Conservation (phyloP, 2,329 filamentous ascomycete species). For the Tolypocladium endophyticum region DNA sequence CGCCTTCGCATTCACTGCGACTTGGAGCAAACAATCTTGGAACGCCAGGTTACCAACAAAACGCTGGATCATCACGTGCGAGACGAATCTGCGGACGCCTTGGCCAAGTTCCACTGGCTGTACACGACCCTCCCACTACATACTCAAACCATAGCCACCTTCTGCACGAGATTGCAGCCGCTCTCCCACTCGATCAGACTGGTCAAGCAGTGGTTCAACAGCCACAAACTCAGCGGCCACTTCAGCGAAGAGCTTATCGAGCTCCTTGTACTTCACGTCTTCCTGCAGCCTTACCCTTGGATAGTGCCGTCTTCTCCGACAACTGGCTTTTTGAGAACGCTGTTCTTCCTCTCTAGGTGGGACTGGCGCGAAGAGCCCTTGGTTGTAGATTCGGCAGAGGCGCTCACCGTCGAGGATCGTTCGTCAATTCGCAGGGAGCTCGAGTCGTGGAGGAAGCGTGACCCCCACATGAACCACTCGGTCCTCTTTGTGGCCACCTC, state of each 20-base stretch:
- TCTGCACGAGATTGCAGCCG: constrained; percentile 69
- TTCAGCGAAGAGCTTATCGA: constrained; percentile 76
- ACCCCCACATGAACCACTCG: constrained; percentile 77
- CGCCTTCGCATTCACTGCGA: constrained; percentile 84
- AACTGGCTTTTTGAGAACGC: constrained; percentile 70
- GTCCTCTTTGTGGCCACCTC: constrained; percentile 75
- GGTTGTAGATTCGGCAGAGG: constrained; percentile 59
- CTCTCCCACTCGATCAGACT: constrained; percentile 76
- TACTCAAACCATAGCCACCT: constrained; percentile 68
- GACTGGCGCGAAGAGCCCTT: constrained; percentile 83
- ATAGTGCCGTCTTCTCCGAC: constrained; percentile 62
- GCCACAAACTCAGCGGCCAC: constrained; percentile 69
- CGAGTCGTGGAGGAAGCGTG: constrained; percentile 75
- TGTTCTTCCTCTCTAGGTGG: constrained; percentile 76
- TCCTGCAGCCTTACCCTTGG: constrained; percentile 77
- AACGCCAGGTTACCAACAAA: constrained; percentile 69
- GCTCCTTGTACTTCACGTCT: constrained; percentile 66
- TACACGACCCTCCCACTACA: constrained; percentile 68
- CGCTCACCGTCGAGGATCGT: constrained; percentile 51
- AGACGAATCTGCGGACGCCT: constrained; percentile 57
- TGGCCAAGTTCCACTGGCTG: constrained; percentile 59
- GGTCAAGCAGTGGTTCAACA: constrained; percentile 80
- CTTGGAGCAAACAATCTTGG: constrained; percentile 69
- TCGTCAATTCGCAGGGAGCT: constrained; percentile 59
- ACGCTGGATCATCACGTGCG: constrained; percentile 52